phyloP scores from a whole-genome alignment of 2,329 filamentous ascomycete species.

The Calonectria multiphialidica region DNA sequence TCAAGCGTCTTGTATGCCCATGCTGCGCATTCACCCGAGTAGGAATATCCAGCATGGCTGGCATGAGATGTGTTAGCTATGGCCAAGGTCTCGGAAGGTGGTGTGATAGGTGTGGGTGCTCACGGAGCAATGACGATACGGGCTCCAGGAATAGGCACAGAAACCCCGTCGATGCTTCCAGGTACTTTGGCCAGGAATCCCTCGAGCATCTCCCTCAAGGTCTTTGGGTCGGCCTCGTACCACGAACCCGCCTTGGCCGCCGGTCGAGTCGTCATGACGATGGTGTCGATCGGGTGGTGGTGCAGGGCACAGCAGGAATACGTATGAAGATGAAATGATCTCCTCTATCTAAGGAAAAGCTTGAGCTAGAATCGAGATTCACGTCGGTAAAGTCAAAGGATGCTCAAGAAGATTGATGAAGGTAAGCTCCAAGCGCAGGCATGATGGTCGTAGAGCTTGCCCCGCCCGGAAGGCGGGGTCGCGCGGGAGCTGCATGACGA shows the following conservation, averaged over 20 bases:
- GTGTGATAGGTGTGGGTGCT: constrained; percentile 50
- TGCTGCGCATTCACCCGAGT: constrained; percentile 91
- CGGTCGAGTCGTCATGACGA: constrained; percentile 50
- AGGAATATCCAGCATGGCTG: constrained; percentile 93
- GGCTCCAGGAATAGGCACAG: constrained; percentile 78
- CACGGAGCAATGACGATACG: constrained; percentile 94
- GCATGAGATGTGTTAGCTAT: neutral
- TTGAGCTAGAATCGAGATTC: neutral
- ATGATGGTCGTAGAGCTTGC: neutral
- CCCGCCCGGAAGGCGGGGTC: constrained; percentile 14
- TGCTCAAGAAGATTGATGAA: neutral
- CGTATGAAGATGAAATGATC: neutral
- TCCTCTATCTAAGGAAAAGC: neutral
- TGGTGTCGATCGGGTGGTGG: neutral
- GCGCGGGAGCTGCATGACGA: neutral
- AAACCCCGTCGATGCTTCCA: constrained; percentile 66
- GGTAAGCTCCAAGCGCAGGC: neutral
- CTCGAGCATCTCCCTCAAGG: constrained; percentile 79
- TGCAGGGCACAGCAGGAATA: neutral
- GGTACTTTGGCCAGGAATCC: constrained; percentile 81
- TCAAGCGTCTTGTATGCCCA: constrained; percentile 95
- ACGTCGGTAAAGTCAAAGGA: neutral
- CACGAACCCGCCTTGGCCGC: constrained; percentile 88
- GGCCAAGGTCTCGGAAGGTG: accelerated
- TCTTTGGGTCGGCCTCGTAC: constrained; percentile 75